A percentile compares a stretch with the other conserved stretches of the same genome.
These are phyloP conservation scores for Globisporangium ultimum DNA, from an alignment of 352 stramenopile species.

Conservation along the genomic window DNA sequence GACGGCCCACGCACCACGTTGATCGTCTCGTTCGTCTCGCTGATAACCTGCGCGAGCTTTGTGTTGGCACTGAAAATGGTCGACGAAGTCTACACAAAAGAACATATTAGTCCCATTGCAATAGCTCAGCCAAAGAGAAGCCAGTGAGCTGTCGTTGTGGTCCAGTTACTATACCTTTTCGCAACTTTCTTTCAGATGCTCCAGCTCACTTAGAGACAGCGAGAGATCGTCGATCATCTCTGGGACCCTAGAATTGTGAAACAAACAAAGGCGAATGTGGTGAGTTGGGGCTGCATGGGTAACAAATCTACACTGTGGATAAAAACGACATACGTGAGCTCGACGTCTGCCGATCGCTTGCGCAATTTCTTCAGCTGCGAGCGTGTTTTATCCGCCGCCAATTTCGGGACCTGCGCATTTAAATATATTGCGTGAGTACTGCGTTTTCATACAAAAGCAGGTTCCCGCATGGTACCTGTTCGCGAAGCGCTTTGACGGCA, in stretches of 20 bases:
- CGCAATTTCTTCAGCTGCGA: slow-evolving; percentile 46
- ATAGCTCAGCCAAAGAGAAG: not conserved
- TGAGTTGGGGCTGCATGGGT: not conserved
- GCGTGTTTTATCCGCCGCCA: slow-evolving; percentile 50
- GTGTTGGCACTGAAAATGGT: slow-evolving; percentile 48
- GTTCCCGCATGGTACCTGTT: slow-evolving; percentile 25
- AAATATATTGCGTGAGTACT: not conserved
- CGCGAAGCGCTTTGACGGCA: slow-evolving; percentile 48
- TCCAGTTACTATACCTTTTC: slow-evolving; percentile 32
- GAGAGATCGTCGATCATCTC: slow-evolving; percentile 27
- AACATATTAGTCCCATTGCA: too few relatives aligned
- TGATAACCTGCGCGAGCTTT: slow-evolving; percentile 54
- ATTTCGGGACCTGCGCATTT: slow-evolving; percentile 34
- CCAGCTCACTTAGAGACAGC: slow-evolving; percentile 36
- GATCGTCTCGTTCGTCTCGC: slow-evolving; percentile 64
- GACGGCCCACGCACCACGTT: slow-evolving; percentile 38
- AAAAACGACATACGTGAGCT: slow-evolving; percentile 29
- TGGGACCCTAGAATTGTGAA: slow-evolving; percentile 13
- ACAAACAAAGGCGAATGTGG: not conserved
- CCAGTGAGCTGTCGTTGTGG: not conserved
- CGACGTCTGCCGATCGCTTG: slow-evolving; percentile 52
- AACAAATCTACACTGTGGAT: not conserved
- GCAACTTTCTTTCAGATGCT: slow-evolving; percentile 46
- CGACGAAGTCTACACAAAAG: slow-evolving; percentile 37
- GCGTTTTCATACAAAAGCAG: not conserved